Percentiles rank a stretch among this genome's conserved stretches.
Conservation (phyloP, 2,329 filamentous ascomycete species). For the Fusarium mexicanum region DNA sequence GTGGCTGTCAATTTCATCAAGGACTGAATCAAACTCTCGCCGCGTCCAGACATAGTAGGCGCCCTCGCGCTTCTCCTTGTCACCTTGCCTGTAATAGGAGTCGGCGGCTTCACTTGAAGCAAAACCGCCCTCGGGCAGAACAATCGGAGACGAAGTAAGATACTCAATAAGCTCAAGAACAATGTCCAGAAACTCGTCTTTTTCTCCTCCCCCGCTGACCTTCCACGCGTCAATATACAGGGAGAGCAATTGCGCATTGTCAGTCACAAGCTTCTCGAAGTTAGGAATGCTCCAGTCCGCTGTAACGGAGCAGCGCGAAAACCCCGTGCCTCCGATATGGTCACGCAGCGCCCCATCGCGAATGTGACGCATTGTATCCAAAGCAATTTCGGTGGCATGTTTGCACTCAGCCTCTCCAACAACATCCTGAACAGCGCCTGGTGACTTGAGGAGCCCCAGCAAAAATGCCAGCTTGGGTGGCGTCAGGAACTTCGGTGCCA, state of each 20-base stretch:
- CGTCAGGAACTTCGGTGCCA: conserved; percentile 88
- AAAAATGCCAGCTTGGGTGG: conserved; percentile 87
- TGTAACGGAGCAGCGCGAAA: conserved; percentile 85
- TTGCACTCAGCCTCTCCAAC: conserved; percentile 83
- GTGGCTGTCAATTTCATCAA: conserved; percentile 60
- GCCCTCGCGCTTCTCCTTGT: conserved; percentile 86
- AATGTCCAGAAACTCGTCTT: conserved; percentile 78
- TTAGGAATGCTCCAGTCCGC: conserved; percentile 93
- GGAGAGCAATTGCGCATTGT: conserved; percentile 86
- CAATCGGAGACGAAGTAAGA: conserved; percentile 76
- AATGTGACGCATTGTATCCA: conserved; percentile 83
- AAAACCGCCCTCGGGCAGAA: conserved; percentile 77
- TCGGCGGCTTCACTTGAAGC: conserved; percentile 92
- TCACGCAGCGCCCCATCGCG: conserved; percentile 64
- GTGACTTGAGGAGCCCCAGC: conserved; percentile 77
- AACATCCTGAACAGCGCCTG: conserved; percentile 80
- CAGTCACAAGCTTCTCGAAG: conserved; percentile 97
- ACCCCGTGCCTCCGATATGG: conserved; percentile 64
- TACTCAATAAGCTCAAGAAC: conserved; percentile 90
- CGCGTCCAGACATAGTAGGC: conserved; percentile 95
- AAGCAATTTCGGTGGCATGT: conserved; percentile 79
- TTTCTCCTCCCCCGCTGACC: conserved; percentile 58
- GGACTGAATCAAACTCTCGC: conserved; percentile 82
- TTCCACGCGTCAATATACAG: conserved; percentile 90
- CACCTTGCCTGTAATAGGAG: conserved; percentile 77